phyloP scores from a whole-genome alignment of 352 stramenopile genomes.

The Globisporangium middletonii region DNA sequence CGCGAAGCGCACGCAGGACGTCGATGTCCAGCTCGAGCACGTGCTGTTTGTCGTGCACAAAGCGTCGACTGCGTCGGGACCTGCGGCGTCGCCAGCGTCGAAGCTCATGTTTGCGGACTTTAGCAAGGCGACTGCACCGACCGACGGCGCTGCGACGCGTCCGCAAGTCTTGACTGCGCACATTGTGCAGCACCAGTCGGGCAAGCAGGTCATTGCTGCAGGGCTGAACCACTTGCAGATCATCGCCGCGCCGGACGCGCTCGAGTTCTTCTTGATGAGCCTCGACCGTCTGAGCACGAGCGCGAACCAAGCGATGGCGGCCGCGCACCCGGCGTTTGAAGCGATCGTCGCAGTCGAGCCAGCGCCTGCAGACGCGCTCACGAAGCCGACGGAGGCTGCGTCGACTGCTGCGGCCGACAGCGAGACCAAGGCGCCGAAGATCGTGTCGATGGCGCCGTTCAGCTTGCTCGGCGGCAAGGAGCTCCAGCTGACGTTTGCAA shows the following conservation, averaged over 20 bases:
- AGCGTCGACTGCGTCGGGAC: constrained; percentile 24
- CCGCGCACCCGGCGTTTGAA: constrained; percentile 27
- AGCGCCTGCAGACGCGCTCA: constrained; percentile 14
- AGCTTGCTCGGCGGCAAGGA: constrained; percentile 51
- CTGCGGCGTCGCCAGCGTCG: constrained; percentile 25
- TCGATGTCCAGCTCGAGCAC: constrained; percentile 43
- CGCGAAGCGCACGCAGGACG: constrained; percentile 39
- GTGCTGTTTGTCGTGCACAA: constrained; percentile 47
- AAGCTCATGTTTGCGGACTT: constrained; percentile 60
- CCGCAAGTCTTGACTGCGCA: constrained; percentile 43
- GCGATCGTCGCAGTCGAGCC: constrained; percentile 9
- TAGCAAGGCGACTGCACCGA: constrained; percentile 18
- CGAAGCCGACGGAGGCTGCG: constrained; percentile 9
- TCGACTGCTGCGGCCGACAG: constrained; percentile 11
- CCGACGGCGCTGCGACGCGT: constrained; percentile 18
- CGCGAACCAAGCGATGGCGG: constrained; percentile 42
- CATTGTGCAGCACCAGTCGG: constrained; percentile 37
- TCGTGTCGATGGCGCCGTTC: constrained; percentile 58
- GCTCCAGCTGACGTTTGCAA: constrained; percentile 35
- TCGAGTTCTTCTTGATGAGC: constrained; percentile 64
- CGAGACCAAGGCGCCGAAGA: constrained; percentile 20
- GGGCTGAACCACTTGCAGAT: constrained; percentile 44
- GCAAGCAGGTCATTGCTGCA: constrained; percentile 35
- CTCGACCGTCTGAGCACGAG: constrained; percentile 51
- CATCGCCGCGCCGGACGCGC: constrained; percentile 28